A percentile compares a stretch with the other conserved stretches of the same genome.
These are phyloP conservation scores for Exobasidium cylindrosporum DNA, from an alignment of 1,284 basidiomycete species.

Conservation along the genomic window DNA sequence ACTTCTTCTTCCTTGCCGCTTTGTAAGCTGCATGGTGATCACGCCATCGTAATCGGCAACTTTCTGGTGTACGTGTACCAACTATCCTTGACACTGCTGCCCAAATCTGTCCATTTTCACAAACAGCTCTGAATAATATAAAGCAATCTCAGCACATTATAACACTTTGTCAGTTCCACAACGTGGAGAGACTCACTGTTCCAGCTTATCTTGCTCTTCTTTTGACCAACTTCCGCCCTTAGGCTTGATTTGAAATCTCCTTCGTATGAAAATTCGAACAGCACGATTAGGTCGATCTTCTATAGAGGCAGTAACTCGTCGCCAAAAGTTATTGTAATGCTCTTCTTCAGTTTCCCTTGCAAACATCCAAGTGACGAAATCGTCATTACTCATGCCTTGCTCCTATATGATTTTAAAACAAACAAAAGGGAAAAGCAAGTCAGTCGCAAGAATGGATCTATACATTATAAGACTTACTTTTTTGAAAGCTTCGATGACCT, in stretches of 20 bases:
- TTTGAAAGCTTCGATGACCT: background rate
- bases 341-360: background rate
- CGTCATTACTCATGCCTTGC: background rate
- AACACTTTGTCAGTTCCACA: background rate
- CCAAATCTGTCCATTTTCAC: background rate
- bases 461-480: background rate
- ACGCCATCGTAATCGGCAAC: conserved; percentile 8
- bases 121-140: background rate
- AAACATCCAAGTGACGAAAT: conserved; percentile 3
- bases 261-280: conserved; percentile 4
- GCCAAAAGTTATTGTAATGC: background rate
- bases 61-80: background rate
- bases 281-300: conserved; percentile 7
- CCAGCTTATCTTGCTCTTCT: conserved; percentile 1
- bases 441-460: too few species aligned
- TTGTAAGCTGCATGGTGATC: background rate
- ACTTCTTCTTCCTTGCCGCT: background rate
- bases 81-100: background rate
- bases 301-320: background rate
- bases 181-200: conserved; percentile 8
- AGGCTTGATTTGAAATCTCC: background rate
- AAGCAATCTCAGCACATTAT: background rate
- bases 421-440: too few species aligned
- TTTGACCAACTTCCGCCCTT: background rate
- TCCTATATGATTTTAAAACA: background rate